Percentiles rank a stretch among this genome's conserved stretches.
Conservation (phyloP, 2,329 filamentous ascomycete species). For the Diplodia seriata region DNA sequence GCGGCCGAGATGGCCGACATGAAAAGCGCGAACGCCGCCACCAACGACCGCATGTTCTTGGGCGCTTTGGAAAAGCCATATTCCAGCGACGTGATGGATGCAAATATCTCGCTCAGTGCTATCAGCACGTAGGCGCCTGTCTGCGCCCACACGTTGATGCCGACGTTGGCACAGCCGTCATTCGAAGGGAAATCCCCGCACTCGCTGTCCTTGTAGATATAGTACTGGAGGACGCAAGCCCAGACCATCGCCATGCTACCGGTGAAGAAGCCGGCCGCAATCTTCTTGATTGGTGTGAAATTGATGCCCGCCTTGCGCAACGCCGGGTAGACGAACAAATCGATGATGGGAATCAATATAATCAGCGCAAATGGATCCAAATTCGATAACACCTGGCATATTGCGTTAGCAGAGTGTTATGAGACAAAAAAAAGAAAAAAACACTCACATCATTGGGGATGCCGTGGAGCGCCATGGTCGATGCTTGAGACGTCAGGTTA, state of each 20-base stretch:
- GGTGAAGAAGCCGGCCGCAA: conserved; percentile 72
- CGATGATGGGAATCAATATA: conserved; percentile 75
- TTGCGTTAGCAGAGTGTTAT: no score
- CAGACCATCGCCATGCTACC: conserved; percentile 67
- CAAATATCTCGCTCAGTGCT: conserved; percentile 67
- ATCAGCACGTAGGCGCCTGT: conserved; percentile 61
- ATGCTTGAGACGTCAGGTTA: conserved; percentile 72
- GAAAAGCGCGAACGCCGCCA: conserved; percentile 48
- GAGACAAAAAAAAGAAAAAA: no score
- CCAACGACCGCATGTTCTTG: conserved; percentile 62
- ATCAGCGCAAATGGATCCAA: conserved; percentile 77
- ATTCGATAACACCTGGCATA: conserved; percentile 63
- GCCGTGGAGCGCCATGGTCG: conserved; percentile 70
- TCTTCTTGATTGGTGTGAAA: conserved; percentile 79
- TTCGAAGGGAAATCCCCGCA: conserved; percentile 57
- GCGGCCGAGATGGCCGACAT: conserved; percentile 41
- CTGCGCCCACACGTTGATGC: conserved; percentile 64
- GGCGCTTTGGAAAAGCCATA: conserved; percentile 78
- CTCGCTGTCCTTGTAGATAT: conserved; percentile 50
- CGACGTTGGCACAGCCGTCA: conserved; percentile 55
- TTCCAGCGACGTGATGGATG: conserved; percentile 72
- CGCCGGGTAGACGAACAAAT: conserved; percentile 70
- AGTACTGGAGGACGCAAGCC: conserved; percentile 63
- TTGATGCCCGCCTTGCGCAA: conserved; percentile 68
- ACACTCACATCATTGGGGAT: conserved; percentile 73